These are phyloP conservation scores for Phytopythium sindhum DNA, from an alignment of 352 stramenopile species.

Conservation along the genomic window DNA sequence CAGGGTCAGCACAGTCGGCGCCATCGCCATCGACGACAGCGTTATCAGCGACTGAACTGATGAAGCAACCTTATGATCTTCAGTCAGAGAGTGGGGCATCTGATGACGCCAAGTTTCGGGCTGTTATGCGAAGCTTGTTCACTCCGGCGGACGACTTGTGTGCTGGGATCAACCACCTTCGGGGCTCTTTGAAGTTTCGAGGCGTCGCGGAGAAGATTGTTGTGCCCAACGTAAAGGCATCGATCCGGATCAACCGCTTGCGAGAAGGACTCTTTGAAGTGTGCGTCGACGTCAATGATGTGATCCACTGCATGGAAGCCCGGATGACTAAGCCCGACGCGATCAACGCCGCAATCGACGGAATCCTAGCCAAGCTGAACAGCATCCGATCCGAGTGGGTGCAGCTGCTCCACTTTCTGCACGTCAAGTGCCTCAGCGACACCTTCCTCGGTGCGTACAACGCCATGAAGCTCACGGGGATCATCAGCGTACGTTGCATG, in stretches of 20 bases:
- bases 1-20: background rate
- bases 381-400: constrained; percentile 50
- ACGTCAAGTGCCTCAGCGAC: constrained; percentile 52
- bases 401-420: constrained; percentile 69
- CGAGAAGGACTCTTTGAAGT: constrained; percentile 59
- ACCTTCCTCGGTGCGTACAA: constrained; percentile 60
- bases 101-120: constrained; percentile 61
- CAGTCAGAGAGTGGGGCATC: constrained; percentile 33
- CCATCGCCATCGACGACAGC: background rate
- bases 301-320: constrained; percentile 45
- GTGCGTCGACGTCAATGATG: constrained; percentile 57
- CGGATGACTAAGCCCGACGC: constrained; percentile 51
- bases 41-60: constrained; percentile 20
- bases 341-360: constrained; percentile 58
- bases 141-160: constrained; percentile 63
- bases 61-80: constrained; percentile 46
- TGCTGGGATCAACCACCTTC: constrained; percentile 46
- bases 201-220: constrained; percentile 45
- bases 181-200: constrained; percentile 56
- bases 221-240: constrained; percentile 63
- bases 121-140: constrained; percentile 73
- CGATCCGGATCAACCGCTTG: constrained; percentile 61
- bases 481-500: constrained; percentile 44
- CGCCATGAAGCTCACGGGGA: constrained; percentile 57
- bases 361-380: constrained; percentile 50